A percentile compares a stretch with the other conserved stretches of the same genome.
These are phyloP conservation scores for Arthroderma sp. DNA, from an alignment of 2,329 filamentous ascomycete species.

Conservation along the genomic window DNA sequence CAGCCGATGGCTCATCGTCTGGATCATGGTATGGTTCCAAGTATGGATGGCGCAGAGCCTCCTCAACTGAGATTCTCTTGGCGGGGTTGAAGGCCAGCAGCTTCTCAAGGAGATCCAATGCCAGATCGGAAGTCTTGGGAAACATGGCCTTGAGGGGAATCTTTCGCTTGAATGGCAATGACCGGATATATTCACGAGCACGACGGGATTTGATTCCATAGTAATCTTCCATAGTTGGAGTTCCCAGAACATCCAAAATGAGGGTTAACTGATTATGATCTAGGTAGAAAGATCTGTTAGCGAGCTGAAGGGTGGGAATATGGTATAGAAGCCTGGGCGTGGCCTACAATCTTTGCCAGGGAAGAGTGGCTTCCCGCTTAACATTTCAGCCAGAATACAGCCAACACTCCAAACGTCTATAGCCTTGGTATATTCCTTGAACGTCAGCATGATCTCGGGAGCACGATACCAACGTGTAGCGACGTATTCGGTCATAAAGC, in stretches of 20 bases:
- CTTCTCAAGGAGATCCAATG: constrained; percentile 87
- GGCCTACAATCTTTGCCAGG: constrained; percentile 91
- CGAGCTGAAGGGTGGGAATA: neutral
- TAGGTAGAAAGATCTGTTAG: constrained; percentile 26
- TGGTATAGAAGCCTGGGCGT: neutral
- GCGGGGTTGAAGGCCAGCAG: constrained; percentile 95
- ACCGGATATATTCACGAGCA: constrained; percentile 94
- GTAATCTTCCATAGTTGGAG: constrained; percentile 99
- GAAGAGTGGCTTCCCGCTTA: constrained; percentile 95
- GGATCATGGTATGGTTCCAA: constrained; percentile 98
- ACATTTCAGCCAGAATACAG: constrained; percentile 96
- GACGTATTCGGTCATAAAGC: constrained; percentile 99
- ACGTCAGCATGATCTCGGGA: constrained; percentile 98
- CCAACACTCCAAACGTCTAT: constrained; percentile 99
- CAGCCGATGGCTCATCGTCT: constrained; percentile 92
- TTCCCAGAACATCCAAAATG: constrained; percentile 92
- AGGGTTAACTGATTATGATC: constrained; percentile 96
- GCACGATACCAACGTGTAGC: constrained; percentile 98
- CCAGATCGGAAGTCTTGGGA: constrained; percentile 96
- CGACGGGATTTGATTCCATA: constrained; percentile 98
- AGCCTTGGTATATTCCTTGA: constrained; percentile 99
- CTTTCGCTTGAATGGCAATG: constrained; percentile 98
- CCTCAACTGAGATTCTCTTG: constrained; percentile 96
- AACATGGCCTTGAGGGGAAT: constrained; percentile 94
- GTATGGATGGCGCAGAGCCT: constrained; percentile 93